A percentile compares a stretch with the other conserved stretches of the same genome.
Evolutionary conservation across 2,329 filamentous ascomycete genomes (phyloP).

Genomic region (Elsinoe perseae): DNA sequence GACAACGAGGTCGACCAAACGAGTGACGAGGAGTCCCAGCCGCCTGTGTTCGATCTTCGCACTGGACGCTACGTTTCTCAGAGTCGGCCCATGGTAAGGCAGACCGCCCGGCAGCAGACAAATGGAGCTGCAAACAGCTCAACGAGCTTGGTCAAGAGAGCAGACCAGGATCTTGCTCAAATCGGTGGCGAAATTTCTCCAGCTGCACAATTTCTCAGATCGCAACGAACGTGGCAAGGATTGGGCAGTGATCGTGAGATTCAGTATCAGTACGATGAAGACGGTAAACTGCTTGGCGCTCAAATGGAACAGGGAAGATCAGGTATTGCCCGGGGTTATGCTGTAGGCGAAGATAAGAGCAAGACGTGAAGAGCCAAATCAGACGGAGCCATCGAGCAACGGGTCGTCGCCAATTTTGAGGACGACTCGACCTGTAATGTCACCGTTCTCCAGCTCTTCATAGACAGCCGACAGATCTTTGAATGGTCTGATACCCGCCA

Average conservation of each 20-base stretch:
- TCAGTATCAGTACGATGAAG: conserved; percentile 50
- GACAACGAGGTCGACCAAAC: conserved; percentile 23
- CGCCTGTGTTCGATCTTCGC: conserved; percentile 85
- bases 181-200: conserved; percentile 85
- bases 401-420: conserved; percentile 32
- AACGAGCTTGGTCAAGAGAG: conserved; percentile 51
- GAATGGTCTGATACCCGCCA: conserved; percentile 36
- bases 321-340: conserved; percentile 84
- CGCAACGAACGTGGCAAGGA: conserved; percentile 82
- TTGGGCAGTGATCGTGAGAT: conserved; percentile 76
- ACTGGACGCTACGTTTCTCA: conserved; percentile 77
- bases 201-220: conserved; percentile 77
- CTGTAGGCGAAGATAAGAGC: conserved; percentile 52
- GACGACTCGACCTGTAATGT: conserved; percentile 38
- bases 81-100: conserved; percentile 59
- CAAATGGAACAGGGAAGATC: conserved; percentile 76
- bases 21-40: conserved; percentile 59
- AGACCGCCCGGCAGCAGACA: conserved; percentile 17
- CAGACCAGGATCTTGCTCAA: conserved; percentile 64
- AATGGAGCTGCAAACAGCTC: conserved; percentile 13
- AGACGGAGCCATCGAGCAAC: conserved; percentile 3
- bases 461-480: conserved; percentile 37
- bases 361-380: conserved; percentile 13
- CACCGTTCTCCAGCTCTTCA: conserved; percentile 39
- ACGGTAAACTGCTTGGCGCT: conserved; percentile 47